Conservation (phyloP, 768 basidiomycete genomes). For the Tricholoma matsutake region DNA sequence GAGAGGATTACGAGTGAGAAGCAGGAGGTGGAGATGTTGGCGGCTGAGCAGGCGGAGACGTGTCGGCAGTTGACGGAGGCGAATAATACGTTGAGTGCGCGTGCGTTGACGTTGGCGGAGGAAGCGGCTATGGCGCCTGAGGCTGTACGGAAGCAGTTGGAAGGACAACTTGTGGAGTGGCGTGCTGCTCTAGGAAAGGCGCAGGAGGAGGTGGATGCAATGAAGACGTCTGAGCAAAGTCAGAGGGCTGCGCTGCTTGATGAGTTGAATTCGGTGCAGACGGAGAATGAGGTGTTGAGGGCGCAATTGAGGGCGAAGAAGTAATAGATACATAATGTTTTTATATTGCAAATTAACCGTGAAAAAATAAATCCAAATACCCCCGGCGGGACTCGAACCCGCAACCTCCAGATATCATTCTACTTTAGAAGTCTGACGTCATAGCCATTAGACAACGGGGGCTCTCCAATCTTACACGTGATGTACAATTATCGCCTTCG, state of each 20-base stretch:
- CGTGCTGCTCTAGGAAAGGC: conserved; percentile 61
- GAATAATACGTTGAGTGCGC: conserved; percentile 74
- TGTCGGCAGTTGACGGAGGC: conserved; percentile 72
- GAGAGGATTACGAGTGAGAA: conserved; percentile 63
- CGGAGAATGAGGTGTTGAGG: conserved; percentile 68
- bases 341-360: not conserved
- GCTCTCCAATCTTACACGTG: conserved; percentile 27
- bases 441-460: conserved; percentile 89
- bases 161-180: conserved; percentile 58
- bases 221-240: conserved; percentile 69
- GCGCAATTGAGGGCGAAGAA: conserved; percentile 67
- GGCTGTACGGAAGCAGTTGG: conserved; percentile 59
- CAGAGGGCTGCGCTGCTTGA: conserved; percentile 85
- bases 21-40: conserved; percentile 62
- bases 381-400: conserved; percentile 86
- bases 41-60: conserved; percentile 72
- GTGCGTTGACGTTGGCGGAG: conserved; percentile 66
- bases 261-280: conserved; percentile 81
- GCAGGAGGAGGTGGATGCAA: conserved; percentile 64
- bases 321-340: conserved; percentile 23
- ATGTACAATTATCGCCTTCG: too few relatives aligned
- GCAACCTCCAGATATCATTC: conserved; percentile 69
- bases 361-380: conserved; percentile 32
- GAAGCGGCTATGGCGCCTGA: conserved; percentile 60
- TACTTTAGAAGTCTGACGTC: conserved; percentile 81